Evolutionary conservation across 2,329 filamentous ascomycete genomes (phyloP), one percentile per base, ranked within the genome.

Genomic region (Fusarium compactum): DNA sequence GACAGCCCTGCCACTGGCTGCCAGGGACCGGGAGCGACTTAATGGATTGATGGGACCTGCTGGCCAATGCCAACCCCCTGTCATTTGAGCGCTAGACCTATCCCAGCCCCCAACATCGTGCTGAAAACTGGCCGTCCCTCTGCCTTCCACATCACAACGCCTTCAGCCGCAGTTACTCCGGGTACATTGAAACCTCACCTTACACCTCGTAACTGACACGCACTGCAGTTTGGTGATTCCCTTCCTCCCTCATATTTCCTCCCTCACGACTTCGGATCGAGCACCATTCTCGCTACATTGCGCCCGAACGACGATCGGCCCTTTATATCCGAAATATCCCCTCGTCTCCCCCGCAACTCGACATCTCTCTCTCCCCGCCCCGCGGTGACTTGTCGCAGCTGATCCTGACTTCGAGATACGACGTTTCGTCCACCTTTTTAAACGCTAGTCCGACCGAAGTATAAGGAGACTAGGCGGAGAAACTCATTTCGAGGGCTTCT

Each of bases 41-140:
- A 48, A 47, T 32, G 24, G 48, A 43, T 30, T 30, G 25, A 40
- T 22, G 34, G 40, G 62, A 46, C 41, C 27, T 55, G 46, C 29
- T 45, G 44, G 22, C 53, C 52, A 54, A 56, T 61, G 25, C 14
- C 45, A 65, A 11, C 46, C 62, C 22, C 45, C 38, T 41, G 48
- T 64, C 58, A 54, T 64, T 67, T 53, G 58, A n/a, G 61, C 78
- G 75, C 80, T 81, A 80, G 67, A 65, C 80, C 78, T 47, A 74
- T 77, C 77, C 54, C 68, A 78, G 78, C 38, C 55, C 46, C 32
- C 24, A 41, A 43, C 41, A 54, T 65, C 47, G 48, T 46, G 48
- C 58, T 66, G 60, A 57, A 69, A 62, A 53, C 67, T 61, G 46
- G 56, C 54, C 59, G 48, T 62, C 46, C 46, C 45, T 63, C 56